Conservation (phyloP, 2,329 filamentous ascomycete genomes). For the Botrytis cinerea region DNA sequence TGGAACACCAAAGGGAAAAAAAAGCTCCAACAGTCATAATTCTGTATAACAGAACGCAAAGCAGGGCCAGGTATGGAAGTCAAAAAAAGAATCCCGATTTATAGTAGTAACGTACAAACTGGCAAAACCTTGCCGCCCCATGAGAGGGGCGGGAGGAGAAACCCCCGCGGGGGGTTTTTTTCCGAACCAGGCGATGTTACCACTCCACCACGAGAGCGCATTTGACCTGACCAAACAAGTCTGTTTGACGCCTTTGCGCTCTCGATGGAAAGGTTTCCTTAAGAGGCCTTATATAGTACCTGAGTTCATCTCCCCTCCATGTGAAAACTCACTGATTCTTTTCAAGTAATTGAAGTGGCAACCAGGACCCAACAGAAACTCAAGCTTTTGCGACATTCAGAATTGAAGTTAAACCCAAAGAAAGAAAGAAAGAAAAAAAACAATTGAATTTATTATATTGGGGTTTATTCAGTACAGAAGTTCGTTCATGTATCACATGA, state of each 20-base stretch:
- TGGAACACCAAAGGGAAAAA: background rate
- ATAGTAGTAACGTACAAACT: background rate
- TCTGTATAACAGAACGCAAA: background rate
- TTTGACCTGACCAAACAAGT: slow-evolving; percentile 9
- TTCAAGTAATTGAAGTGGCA: background rate
- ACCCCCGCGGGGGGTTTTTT: slow-evolving; percentile 4
- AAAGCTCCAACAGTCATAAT: background rate
- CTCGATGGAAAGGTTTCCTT: background rate
- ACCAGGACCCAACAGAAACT: background rate
- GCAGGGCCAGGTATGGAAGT: too few species aligned
- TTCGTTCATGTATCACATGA: background rate
- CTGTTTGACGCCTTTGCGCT: slow-evolving; percentile 8
- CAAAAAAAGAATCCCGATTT: background rate
- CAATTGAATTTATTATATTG: background rate
- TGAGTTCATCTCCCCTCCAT: background rate
- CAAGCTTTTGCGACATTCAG: background rate
- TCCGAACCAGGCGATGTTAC: slow-evolving; percentile 4
- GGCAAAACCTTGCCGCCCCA: slow-evolving; percentile 7
- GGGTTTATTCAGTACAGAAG: background rate
- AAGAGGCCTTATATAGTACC: background rate
- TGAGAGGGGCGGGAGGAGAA: slow-evolving; percentile 2
- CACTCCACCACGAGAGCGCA: slow-evolving; percentile 5
- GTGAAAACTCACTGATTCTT: background rate
- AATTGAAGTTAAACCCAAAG: too few species aligned
- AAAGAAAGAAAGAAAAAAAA: too few species aligned